Evolutionary conservation across 192 early-diverging fungal species (phyloP), one percentile per base, ranked within the genome.

Genomic region (Allomyces arbusculus): DNA sequence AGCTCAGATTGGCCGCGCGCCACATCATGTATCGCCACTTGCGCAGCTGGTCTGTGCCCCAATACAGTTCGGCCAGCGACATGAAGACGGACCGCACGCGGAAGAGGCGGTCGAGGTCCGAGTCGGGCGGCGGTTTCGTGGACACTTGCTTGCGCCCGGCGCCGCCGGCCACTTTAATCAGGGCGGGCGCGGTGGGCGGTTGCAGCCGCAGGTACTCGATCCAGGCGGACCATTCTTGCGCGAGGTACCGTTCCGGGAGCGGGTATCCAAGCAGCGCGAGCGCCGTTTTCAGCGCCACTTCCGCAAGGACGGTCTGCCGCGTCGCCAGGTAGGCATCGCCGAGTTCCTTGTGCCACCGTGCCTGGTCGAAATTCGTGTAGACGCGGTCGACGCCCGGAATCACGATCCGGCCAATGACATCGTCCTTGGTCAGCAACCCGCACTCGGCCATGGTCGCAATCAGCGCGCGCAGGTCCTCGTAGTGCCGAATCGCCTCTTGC

Each of bases 311-410:
- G 23, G 58, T 8, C n/a, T 80, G 74, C 28, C 61, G 70, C 33
- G 61, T 44, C 10, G 44, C 10, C 58, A 81, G 70, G 25, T 74
- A 72, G n/a, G 78, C 74, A 16, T 80, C 71, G 26, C 79, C 79
- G 24, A 80, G 66, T 63, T 81, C 77, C 63, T 76, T 63, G 63
- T 80, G 62, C 79, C 78, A 80, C 14, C 62, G 69, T 1, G 79
- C 67, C 25, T 71, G 20, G 26, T 69, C 65, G 25, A 66, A 62
- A 19, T 63, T 68, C 23, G 69, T 63, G 62, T 64, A 77, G n/a
- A 65, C 43, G 28, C 64, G 64, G 22, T 44, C 23, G 11, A 61
- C 70, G 58, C 33, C 64, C 45, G 10, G 67, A 64, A 4, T 14
- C 16, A 43, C 19, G 16, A 63, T 25, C 50, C 33, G 3, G 33